Evolutionary conservation across 2,329 filamentous ascomycete genomes (phyloP).

Genomic region (Cadophora gregata): DNA sequence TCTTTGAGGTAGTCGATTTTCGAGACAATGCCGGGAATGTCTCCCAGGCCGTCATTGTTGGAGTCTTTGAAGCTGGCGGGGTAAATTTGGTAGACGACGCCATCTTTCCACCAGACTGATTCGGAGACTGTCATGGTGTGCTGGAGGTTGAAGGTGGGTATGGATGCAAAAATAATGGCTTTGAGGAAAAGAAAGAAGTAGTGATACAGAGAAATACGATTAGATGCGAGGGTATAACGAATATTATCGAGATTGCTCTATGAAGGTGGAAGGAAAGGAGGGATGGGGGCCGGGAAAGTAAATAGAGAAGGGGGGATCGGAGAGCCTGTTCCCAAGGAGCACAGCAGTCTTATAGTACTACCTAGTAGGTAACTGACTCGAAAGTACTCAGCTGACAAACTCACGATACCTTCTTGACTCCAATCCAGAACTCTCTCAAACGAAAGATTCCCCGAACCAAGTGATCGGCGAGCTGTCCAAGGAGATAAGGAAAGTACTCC

Average conservation of each 20-base stretch:
- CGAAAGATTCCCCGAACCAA: neutral
- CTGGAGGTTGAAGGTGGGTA: too few species aligned
- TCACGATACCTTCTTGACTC: constrained; percentile 18
- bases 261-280: neutral
- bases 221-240: neutral
- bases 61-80: constrained; percentile 63
- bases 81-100: constrained; percentile 63
- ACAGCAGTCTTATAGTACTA: neutral
- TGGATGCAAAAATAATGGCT: neutral
- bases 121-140: constrained; percentile 15
- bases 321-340: neutral
- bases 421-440: neutral
- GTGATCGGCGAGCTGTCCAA: neutral
- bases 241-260: too few species aligned
- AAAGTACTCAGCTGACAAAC: constrained; percentile 18
- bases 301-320: neutral
- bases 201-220: neutral
- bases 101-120: constrained; percentile 61
- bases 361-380: too few species aligned
- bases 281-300: neutral
- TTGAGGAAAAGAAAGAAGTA: neutral
- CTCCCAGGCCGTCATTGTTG: constrained; percentile 64
- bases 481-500: neutral
- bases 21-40: constrained; percentile 65
- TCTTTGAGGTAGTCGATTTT: constrained; percentile 66